These are phyloP conservation scores for Phaeotremella skinneri DNA, from an alignment of 768 basidiomycete species.

Conservation along the genomic window DNA sequence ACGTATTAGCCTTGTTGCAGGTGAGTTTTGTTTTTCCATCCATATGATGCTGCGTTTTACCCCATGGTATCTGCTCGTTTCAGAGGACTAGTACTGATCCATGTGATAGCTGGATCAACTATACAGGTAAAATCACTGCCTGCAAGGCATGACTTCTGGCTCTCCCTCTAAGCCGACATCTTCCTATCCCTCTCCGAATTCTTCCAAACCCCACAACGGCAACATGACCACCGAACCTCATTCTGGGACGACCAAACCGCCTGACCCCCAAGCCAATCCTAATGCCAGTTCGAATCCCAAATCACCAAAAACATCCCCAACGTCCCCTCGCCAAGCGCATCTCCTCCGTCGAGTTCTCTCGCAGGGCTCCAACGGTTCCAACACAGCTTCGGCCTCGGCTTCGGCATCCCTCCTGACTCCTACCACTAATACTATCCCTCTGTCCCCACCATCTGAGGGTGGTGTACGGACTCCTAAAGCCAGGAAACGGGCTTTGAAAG, in stretches of 20 bases:
- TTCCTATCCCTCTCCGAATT: not conserved
- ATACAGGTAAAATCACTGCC: too few species aligned
- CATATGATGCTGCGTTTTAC: too few species aligned
- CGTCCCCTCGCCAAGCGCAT: conserved; percentile 5
- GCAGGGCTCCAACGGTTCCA: conserved; percentile 18
- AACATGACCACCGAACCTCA: not conserved
- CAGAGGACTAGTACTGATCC: too few species aligned
- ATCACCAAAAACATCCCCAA: conserved; percentile 6
- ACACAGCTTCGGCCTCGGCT: not conserved
- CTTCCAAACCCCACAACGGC: not conserved
- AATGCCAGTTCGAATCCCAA: not conserved
- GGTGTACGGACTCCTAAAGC: conserved; percentile 33
- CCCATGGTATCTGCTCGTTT: too few species aligned
- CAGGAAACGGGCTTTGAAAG: conserved; percentile 11
- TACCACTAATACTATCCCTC: conserved; percentile 4
- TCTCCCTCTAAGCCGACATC: too few species aligned
- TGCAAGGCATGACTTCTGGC: too few species aligned
- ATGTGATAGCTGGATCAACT: too few species aligned
- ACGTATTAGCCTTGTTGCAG: too few species aligned
- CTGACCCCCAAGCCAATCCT: too few species aligned
- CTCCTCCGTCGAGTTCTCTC: conserved; percentile 16
- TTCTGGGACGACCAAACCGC: too few species aligned
- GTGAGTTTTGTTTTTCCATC: too few species aligned
- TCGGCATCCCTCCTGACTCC: conserved; percentile 12
- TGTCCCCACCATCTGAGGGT: conserved; percentile 28